These are phyloP conservation scores for Hemisphaericaspora subhashii DNA, from an alignment of 1,139 yeast species.

Conservation along the genomic window DNA sequence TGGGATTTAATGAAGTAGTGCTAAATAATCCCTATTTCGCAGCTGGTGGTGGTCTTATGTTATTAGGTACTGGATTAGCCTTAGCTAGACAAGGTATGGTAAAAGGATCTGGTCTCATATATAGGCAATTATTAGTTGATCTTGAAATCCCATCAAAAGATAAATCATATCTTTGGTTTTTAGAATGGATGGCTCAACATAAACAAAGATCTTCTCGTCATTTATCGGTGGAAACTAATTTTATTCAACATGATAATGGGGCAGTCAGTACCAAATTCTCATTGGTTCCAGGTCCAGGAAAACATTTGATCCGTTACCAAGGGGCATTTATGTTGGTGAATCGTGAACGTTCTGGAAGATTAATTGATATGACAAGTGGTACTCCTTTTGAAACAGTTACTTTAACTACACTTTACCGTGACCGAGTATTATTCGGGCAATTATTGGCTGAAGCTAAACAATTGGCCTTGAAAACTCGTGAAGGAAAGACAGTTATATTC, in stretches of 20 bases:
- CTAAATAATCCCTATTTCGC: conserved; percentile 89
- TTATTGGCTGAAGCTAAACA: conserved; percentile 81
- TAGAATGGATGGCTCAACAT: conserved; percentile 93
- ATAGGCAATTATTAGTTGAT: conserved; percentile 85
- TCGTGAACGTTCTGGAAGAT: conserved; percentile 85
- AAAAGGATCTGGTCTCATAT: conserved; percentile 64
- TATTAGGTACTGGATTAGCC: conserved; percentile 85
- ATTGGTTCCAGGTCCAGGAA: conserved; percentile 98
- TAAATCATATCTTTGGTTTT: conserved; percentile 90
- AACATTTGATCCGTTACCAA: conserved; percentile 79
- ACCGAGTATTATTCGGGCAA: conserved; percentile 68
- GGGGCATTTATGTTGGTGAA: conserved; percentile 89
- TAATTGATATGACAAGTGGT: conserved; percentile 87
- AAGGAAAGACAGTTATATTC: conserved; percentile 91
- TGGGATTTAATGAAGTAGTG: conserved; percentile 54
- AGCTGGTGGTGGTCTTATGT: conserved; percentile 96
- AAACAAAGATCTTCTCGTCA: conserved; percentile 77
- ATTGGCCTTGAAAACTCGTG: conserved; percentile 78
- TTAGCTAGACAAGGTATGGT: conserved; percentile 69
- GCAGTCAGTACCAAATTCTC: conserved; percentile 84
- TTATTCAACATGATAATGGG: conserved; percentile 90
- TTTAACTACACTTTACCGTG: conserved; percentile 83
- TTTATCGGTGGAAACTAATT: conserved; percentile 85
- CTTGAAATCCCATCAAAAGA: conserved; percentile 92
- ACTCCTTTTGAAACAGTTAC: conserved; percentile 96